Percentiles rank a stretch among this genome's conserved stretches.
phyloP scores from a whole-genome alignment of 306 rosid species.

The Trifolium repens region DNA sequence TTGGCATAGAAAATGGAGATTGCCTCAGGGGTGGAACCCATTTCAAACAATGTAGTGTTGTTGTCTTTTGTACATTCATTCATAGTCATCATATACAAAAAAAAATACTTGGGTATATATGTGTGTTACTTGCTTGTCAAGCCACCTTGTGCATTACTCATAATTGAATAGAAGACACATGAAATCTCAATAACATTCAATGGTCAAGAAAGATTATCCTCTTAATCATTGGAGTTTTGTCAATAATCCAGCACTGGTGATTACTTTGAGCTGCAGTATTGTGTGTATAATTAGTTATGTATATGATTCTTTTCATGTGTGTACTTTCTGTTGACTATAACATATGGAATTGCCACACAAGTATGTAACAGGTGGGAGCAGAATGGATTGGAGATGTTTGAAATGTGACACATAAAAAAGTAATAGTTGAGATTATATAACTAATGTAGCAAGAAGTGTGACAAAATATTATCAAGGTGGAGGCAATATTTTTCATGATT shows the following conservation, averaged over 20 bases:
- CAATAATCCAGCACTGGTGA: conserved; percentile 42
- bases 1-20: conserved; percentile 96
- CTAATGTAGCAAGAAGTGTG: too few species aligned
- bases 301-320: conserved; percentile 39
- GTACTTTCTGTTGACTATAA: background rate
- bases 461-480: too few species aligned
- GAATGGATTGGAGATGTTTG: too few species aligned
- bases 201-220: conserved; percentile 34
- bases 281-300: conserved; percentile 37
- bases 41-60: conserved; percentile 45
- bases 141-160: conserved; percentile 43
- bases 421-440: too few species aligned
- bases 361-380: too few species aligned
- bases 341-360: conserved; percentile 13
- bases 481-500: too few species aligned
- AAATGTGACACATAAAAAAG: too few species aligned
- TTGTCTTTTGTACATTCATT: conserved; percentile 37
- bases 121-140: conserved; percentile 33
- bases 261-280: conserved; percentile 24
- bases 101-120: conserved; percentile 38
- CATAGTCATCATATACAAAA: conserved; percentile 46
- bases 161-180: conserved; percentile 34
- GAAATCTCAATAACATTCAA: conserved; percentile 37
- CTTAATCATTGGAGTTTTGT: conserved; percentile 34
- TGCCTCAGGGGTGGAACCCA: conserved; percentile 68